Evolutionary conservation across 345 rosid species (phyloP).

Genomic region (Populus euphratica): DNA sequence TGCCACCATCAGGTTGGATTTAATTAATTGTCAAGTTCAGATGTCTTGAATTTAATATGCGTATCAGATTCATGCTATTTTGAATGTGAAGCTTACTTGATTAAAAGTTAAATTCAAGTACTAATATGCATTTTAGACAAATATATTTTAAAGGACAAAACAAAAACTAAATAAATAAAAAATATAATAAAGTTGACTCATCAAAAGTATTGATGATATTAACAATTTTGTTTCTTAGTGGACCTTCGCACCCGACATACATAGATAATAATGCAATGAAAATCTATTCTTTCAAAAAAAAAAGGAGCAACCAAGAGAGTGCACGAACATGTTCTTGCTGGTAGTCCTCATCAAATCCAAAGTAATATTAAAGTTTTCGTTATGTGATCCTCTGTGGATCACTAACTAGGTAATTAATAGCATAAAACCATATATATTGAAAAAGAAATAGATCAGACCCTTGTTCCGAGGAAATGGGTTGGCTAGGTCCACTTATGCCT

Average conservation of each 20-base stretch:
- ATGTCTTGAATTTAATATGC: too few species aligned
- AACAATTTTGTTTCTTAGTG: slow-evolving; percentile 8
- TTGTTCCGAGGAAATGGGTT: slow-evolving; percentile 42
- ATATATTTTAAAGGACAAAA: too few species aligned
- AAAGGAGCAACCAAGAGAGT: slow-evolving; percentile 3
- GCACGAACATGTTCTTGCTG: slow-evolving; percentile 7
- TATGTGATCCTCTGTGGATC: slow-evolving; percentile 23
- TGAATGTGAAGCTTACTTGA: too few species aligned
- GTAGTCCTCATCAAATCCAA: slow-evolving; percentile 5
- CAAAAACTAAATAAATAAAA: too few species aligned
- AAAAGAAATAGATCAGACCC: slow-evolving; percentile 35
- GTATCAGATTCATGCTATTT: too few species aligned
- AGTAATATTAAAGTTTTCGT: slow-evolving; percentile 10
- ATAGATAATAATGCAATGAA: slow-evolving; percentile 11
- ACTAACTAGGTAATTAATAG: slow-evolving; percentile 3
- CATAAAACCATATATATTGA: slow-evolving; percentile 29
- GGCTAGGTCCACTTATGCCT: slow-evolving; percentile 32
- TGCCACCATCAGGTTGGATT: too few species aligned
- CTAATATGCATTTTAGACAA: too few species aligned
- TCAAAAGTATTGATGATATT: too few species aligned
- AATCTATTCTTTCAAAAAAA: slow-evolving; percentile 8
- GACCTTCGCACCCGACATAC: slow-evolving; percentile 37
- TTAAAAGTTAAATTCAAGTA: too few species aligned
- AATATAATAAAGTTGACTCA: too few species aligned
- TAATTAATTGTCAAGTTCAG: too few species aligned